Base-by-base conservation (phyloP, 2,329 filamentous ascomycete species). In the Diaporthe capsici region DNA sequence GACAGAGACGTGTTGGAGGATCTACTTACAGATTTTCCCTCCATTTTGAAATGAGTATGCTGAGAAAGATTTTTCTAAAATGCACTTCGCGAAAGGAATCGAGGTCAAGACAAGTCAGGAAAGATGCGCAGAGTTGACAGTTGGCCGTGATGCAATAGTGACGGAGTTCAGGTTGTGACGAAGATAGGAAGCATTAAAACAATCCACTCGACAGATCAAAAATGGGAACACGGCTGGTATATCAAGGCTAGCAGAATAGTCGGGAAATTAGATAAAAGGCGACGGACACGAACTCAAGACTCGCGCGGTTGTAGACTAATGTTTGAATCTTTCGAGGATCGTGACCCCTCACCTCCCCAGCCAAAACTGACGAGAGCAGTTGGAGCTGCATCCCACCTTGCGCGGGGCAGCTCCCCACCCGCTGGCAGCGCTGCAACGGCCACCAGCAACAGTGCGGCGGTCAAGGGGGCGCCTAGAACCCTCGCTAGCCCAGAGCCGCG, bases 21-120 rank as follows among this genome's bases (percentile, higher is more conserved):
- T 13, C 2, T 53, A 71, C 82, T 71, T 78, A 84, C 82, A 39
- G 82, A 83, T 78, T 80, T 80, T 72, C 79, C 80, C 65, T 79
- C 79, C 67, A 80, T 79, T 22, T 76, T 60, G 25, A 47, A 63
- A 42, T 71, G 51, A 58, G n/a, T 44, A 73, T 74, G n/a, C 34
- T 49, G 49, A n/a, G 65, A 51, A 57, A 31, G 67, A 58, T 77
- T 25, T n/a, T 37, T 68, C 22, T 39, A 39, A 1, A 20, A 61
- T 17, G 4, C 2, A 13, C 25, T 42, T 51, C 47, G 65, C 39
- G 34, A 60, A 53, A 44, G 57, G 68, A 17, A 51, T 25, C 3
- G 20, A 37, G 9, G 17, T 37, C 28, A 17, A 17, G 28, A n/a
- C 17, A 49, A 13, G 42, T 67, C 63, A 17, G 8, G 63, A 53